Evolutionary conservation across 108 stramenopile species (phyloP).

Genomic region (Conticribra weissflogii): DNA sequence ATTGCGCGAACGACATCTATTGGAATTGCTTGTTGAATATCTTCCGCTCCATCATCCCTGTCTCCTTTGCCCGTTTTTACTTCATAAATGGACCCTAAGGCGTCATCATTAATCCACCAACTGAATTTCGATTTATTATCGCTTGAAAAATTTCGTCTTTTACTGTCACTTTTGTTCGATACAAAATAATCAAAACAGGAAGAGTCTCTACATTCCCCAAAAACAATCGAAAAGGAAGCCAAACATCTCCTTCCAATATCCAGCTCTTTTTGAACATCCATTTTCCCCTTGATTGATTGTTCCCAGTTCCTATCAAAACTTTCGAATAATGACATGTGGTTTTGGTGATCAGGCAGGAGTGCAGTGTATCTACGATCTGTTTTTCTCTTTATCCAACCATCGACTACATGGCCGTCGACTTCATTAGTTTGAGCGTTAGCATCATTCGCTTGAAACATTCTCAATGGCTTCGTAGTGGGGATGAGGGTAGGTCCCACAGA

Average conservation of each 20-base stretch:
- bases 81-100: slow-evolving; percentile 2
- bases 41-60: not conserved
- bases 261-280: slow-evolving; percentile 10
- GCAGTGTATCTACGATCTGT: not conserved
- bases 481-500: not conserved
- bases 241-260: slow-evolving; percentile 35
- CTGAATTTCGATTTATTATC: not conserved
- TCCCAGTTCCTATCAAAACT: slow-evolving; percentile 50
- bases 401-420: not conserved
- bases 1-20: slow-evolving; percentile 27
- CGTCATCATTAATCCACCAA: slow-evolving; percentile 31
- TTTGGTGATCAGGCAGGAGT: not conserved
- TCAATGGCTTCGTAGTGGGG: not conserved
- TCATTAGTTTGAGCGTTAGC: not conserved
- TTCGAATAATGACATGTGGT: slow-evolving; percentile 38
- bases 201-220: slow-evolving; percentile 9
- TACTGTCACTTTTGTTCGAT: not conserved
- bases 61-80: not conserved
- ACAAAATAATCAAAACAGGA: not conserved
- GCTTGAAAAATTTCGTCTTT: not conserved
- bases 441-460: not conserved
- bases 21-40: slow-evolving; percentile 22
- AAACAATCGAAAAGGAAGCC: slow-evolving; percentile 36
- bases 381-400: not conserved
- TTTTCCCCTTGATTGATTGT: slow-evolving; percentile 10